Conservation (phyloP, 139 green algal genomes). For the Gonium pectorale region DNA sequence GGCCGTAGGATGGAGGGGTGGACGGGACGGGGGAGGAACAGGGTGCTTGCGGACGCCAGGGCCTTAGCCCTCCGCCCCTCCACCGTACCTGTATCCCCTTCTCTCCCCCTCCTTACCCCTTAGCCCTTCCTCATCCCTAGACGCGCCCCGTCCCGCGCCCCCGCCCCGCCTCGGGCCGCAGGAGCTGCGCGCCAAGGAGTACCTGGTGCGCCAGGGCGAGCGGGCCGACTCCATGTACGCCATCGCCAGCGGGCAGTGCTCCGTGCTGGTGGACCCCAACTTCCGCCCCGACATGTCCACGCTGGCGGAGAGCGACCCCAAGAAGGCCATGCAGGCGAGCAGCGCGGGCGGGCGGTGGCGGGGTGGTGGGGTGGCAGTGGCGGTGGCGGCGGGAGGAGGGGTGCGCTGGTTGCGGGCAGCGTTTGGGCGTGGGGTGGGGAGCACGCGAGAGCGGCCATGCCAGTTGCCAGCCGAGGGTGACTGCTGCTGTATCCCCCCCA, state of each 20-base stretch:
- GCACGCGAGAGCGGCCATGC: no score
- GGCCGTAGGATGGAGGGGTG: no score
- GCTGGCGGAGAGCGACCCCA: conserved; percentile 40
- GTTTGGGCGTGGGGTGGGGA: no score
- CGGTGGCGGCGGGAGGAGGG: no score
- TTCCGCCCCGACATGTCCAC: not conserved
- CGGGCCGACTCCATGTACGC: conserved; percentile 50
- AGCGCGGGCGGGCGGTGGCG: no score
- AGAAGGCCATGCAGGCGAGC: conserved; percentile 47
- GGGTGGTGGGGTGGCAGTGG: no score
- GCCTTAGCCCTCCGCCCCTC: not conserved
- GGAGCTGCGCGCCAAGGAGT: conserved; percentile 27
- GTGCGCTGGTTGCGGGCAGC: no score
- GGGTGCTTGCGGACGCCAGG: not conserved
- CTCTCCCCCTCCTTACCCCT: not conserved
- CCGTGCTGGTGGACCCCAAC: conserved; percentile 48
- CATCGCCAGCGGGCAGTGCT: conserved; percentile 34
- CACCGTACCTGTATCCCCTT: no score
- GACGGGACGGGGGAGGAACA: not conserved
- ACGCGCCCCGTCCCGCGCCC: not conserved
- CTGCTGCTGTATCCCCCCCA: no score
- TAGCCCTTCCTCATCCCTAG: not conserved
- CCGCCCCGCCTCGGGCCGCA: not conserved
- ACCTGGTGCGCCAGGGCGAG: conserved; percentile 47
- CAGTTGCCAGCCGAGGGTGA: no score